Conservation (phyloP, 208 protist genomes). For the Trypanosoma melophagium region DNA sequence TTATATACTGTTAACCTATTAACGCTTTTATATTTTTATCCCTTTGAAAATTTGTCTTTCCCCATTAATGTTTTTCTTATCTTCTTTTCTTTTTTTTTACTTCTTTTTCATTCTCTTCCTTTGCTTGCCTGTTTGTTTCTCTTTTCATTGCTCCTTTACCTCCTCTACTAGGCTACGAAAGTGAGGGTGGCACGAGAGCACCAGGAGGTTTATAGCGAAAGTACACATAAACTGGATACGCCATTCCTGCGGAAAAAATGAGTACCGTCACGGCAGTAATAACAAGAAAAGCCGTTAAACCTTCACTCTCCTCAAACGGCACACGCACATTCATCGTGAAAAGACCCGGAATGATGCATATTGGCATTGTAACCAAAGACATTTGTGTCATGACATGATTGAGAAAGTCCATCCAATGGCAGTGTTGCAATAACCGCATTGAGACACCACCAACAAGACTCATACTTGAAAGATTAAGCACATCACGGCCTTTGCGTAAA, state of each 20-base stretch:
- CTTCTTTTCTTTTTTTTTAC: constrained; percentile 2
- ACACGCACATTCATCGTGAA: constrained; percentile 76
- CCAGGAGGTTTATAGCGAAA: constrained; percentile 57
- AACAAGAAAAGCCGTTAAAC: constrained; percentile 41
- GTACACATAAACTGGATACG: constrained; percentile 43
- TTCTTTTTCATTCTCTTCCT: neutral
- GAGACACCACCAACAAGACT: constrained; percentile 78
- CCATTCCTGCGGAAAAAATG: constrained; percentile 45
- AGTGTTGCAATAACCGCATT: constrained; percentile 73
- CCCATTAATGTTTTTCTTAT: too few species aligned
- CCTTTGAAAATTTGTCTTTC: neutral
- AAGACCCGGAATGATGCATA: constrained; percentile 66
- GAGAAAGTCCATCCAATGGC: constrained; percentile 85
- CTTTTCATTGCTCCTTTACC: neutral
- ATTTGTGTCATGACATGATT: constrained; percentile 80
- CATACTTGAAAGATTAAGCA: constrained; percentile 76
- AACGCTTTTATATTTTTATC: too few species aligned
- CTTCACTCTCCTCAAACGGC: constrained; percentile 48
- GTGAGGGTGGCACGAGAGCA: constrained; percentile 46
- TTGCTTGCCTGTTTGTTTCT: neutral
- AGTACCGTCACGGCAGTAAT: constrained; percentile 49
- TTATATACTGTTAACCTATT: constrained; percentile 4
- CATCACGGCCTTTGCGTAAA: constrained; percentile 62
- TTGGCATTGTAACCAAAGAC: constrained; percentile 72
- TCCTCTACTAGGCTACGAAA: neutral